Evolutionary conservation across 2,329 filamentous ascomycete genomes (phyloP), one percentile per base, ranked within the genome.

Genomic region (Fusarium torulosum): DNA sequence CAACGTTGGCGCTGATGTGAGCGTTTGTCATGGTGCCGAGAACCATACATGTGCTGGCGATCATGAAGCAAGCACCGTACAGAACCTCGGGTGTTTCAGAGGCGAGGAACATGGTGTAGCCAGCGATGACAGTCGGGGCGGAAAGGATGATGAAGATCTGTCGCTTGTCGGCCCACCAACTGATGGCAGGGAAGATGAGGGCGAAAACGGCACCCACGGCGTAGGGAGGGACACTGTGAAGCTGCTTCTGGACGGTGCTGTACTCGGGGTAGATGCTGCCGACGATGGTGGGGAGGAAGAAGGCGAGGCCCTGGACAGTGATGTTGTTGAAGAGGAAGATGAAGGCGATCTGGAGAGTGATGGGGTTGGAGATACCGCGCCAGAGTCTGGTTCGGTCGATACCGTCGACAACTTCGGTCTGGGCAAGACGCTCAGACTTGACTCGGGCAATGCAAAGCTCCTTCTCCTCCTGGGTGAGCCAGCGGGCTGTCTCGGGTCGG

Each of bases 281-380:
- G 54, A 91, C 87, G 53, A 91, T 91, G 0, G 88, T 90, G 0
- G 88, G 88, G 0, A 84, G 79, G 76, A 91, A 91, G 80, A 91
- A 90, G 19, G 85, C 87, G 2, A 91, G 80, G 7, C 88, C 88
- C 71, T 90, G 87, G 7, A 90, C 88, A 0, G 88, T 90, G 70
- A 91, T 84, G 76, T 90, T 90, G 80, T 89, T 80, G 58, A 90
- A 82, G 8, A 89, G 78, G 78, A 90, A 90, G 71, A 90, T 85
- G 60, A 86, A 79, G 0, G 85, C 76, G 0, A 84, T 88, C 4
- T 76, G 75, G 0, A 90, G 63, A 0, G 86, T 86, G 20, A 89
- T 81, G 0, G 88, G 88, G 67, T 81, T 85, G 75, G 87, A 80
- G 53, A 90, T 85, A 8, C 88, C 89, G 7, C 82, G 81, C n/a